Evolutionary conservation across 164 flowering plant genomes (phyloP).

Genomic region (Annona squamosa): DNA sequence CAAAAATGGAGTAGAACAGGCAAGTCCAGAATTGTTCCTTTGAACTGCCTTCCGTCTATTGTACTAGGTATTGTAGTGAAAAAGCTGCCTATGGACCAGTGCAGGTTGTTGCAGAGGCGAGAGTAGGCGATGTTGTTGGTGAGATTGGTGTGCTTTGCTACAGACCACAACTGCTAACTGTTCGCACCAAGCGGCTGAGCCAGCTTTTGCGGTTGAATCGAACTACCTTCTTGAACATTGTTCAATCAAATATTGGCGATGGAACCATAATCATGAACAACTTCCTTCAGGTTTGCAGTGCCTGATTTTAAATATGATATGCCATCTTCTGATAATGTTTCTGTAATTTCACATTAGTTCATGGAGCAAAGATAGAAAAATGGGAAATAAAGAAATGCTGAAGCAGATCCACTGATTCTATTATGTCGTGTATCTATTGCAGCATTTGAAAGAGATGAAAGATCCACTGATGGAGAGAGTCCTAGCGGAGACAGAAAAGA

Average conservation of each 20-base stretch:
- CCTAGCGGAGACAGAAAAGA: conserved; percentile 68
- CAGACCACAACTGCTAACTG: conserved; percentile 85
- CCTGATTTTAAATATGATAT: too few relatives aligned
- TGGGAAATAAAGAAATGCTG: not conserved
- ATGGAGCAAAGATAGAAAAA: not conserved
- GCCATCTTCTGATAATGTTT: too few relatives aligned
- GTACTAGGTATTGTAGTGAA: not conserved
- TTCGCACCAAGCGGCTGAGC: conserved; percentile 72
- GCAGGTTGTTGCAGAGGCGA: conserved; percentile 71
- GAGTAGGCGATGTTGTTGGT: conserved; percentile 68
- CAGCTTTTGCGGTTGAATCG: conserved; percentile 82
- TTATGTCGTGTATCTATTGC: conserved; percentile 12
- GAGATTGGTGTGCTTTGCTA: conserved; percentile 94
- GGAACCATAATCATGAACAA: conserved; percentile 92
- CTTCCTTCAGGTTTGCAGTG: conserved; percentile 68
- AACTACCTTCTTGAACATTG: conserved; percentile 66
- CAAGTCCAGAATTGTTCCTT: conserved; percentile 17
- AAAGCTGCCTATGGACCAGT: not conserved
- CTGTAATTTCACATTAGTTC: not conserved
- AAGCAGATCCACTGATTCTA: not conserved
- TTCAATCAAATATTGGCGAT: conserved; percentile 89
- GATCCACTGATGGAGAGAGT: conserved; percentile 75
- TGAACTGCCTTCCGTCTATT: not conserved
- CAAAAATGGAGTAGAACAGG: conserved; percentile 68
- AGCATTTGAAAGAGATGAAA: conserved; percentile 71